A percentile compares a stretch with the other conserved stretches of the same genome.
Evolutionary conservation across 2,329 filamentous ascomycete species (phyloP).

Genomic region (Periconia sp.): DNA sequence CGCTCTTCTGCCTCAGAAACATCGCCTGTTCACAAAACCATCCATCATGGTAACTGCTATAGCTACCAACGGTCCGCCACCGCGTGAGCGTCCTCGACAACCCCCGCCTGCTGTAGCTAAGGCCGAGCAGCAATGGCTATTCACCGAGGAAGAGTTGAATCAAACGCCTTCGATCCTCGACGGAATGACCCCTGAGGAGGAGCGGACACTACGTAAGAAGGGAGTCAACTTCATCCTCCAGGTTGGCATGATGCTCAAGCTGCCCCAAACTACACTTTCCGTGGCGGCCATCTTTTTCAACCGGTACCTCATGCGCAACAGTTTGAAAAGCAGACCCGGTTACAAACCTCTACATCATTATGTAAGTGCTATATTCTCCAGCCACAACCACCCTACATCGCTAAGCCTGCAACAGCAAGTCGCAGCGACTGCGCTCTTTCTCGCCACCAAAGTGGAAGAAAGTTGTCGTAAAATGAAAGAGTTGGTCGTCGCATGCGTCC

Average conservation of each 20-base stretch:
- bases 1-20: background rate
- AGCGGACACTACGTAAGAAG: slow-evolving; percentile 80
- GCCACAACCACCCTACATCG: background rate
- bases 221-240: slow-evolving; percentile 97
- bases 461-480: slow-evolving; percentile 96
- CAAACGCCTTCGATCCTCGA: slow-evolving; percentile 84
- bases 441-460: slow-evolving; percentile 97
- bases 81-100: slow-evolving; percentile 36
- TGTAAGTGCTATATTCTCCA: slow-evolving; percentile 30
- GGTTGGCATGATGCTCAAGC: slow-evolving; percentile 86
- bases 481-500: slow-evolving; percentile 88
- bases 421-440: slow-evolving; percentile 85
- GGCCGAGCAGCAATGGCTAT: slow-evolving; percentile 79
- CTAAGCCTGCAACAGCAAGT: slow-evolving; percentile 59
- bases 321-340: slow-evolving; percentile 71
- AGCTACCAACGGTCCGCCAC: slow-evolving; percentile 13
- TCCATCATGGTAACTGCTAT: slow-evolving; percentile 35
- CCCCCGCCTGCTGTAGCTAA: slow-evolving; percentile 53
- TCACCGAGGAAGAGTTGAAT: slow-evolving; percentile 77
- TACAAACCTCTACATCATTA: slow-evolving; percentile 82
- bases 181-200: slow-evolving; percentile 74
- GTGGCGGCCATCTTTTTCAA: slow-evolving; percentile 95
- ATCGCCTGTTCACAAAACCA: background rate
- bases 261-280: slow-evolving; percentile 88
- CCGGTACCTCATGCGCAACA: slow-evolving; percentile 89